These are phyloP conservation scores for Plasmodium adleri DNA, from an alignment of 169 alveolate species.

Conservation along the genomic window DNA sequence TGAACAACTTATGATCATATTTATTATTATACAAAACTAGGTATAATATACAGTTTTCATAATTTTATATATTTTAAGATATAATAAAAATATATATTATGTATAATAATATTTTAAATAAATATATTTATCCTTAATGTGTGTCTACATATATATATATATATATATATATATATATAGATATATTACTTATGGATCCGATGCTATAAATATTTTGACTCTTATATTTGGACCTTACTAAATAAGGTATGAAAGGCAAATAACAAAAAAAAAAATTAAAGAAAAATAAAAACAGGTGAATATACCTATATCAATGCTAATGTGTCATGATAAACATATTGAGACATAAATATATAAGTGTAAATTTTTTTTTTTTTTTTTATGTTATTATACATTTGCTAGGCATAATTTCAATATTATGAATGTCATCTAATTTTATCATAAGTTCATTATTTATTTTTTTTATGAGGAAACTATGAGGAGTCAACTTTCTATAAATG, in stretches of 20 bases:
- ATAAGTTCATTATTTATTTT: slow-evolving; percentile 36
- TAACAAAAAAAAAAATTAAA: background rate
- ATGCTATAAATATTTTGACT: slow-evolving; percentile 46
- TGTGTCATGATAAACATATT: background rate
- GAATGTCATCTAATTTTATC: slow-evolving; percentile 53
- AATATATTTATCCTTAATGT: no score
- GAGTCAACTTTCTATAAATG: slow-evolving; percentile 28
- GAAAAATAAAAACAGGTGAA: background rate
- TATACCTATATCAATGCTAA: no score
- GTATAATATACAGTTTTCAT: background rate
- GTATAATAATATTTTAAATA: no score
- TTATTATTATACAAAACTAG: no score
- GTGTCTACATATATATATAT: no score
- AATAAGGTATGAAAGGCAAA: slow-evolving; percentile 6
- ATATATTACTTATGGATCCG: slow-evolving; percentile 49
- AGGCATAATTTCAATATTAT: slow-evolving; percentile 19
- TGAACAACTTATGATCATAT: no score
- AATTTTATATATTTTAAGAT: background rate
- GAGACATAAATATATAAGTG: background rate
- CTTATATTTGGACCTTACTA: slow-evolving; percentile 27
- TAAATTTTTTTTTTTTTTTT: slow-evolving; percentile 10
- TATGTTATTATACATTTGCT: slow-evolving; percentile 6
- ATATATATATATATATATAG: no score
- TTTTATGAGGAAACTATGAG: slow-evolving; percentile 57
- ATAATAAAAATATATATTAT: no score